Evolutionary conservation across 139 green algal genomes (phyloP).

Genomic region (Micromonas pusilla): DNA sequence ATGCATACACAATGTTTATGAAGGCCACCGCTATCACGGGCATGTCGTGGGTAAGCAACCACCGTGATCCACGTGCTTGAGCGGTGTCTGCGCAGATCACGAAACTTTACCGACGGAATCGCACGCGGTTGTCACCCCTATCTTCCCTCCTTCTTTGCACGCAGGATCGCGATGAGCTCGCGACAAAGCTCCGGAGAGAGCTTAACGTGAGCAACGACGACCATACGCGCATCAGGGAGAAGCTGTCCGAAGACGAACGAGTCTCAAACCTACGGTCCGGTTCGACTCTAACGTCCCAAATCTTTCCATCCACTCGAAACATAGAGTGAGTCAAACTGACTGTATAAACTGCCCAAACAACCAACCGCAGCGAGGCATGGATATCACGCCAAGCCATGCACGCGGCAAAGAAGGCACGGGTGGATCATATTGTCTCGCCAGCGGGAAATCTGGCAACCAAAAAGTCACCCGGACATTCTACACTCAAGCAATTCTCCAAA

Average conservation of each 20-base stretch:
- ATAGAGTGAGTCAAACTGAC: no score
- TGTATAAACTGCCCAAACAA: no score
- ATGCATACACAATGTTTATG: background rate
- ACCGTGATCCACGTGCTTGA: no score
- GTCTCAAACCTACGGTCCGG: background rate
- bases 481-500: no score
- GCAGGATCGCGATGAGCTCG: slow-evolving; percentile 8
- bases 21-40: slow-evolving; percentile 11
- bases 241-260: slow-evolving; percentile 8
- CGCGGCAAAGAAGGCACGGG: background rate
- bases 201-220: slow-evolving; percentile 13
- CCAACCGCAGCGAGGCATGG: background rate
- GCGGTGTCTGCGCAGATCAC: background rate
- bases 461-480: no score
- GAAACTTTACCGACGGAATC: background rate
- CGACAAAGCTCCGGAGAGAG: background rate
- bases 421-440: background rate
- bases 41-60: slow-evolving; percentile 16
- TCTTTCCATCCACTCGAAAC: no score
- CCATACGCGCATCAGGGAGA: slow-evolving; percentile 10
- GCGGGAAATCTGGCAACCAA: background rate
- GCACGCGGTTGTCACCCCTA: background rate
- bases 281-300: no score
- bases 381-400: background rate
- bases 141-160: background rate